Percentiles rank a stretch among this genome's conserved stretches.
Evolutionary conservation across 2,329 filamentous ascomycete genomes (phyloP).

Genomic region (Pyricularia grisea): DNA sequence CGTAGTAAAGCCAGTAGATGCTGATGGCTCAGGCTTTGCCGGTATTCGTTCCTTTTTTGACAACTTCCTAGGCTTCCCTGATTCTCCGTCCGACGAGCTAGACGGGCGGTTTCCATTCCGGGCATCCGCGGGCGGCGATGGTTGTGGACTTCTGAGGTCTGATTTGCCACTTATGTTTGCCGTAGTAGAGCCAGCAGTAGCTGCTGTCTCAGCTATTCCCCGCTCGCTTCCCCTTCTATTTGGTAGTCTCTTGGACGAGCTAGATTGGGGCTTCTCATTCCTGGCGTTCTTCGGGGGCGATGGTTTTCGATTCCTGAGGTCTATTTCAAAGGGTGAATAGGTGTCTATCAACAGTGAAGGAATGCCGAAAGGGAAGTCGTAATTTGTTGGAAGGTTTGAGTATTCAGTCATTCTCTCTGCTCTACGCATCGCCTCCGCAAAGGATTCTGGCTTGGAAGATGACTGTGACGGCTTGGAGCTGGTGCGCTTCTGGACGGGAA

Average conservation of each 20-base stretch:
- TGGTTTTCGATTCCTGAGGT: neutral
- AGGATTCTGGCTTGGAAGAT: neutral
- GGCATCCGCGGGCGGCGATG: too few species aligned
- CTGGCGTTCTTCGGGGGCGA: neutral
- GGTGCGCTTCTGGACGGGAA: neutral
- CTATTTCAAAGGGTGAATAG: neutral
- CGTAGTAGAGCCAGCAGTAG: neutral
- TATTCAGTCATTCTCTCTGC: neutral
- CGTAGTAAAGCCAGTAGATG: neutral
- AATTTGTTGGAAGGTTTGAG: neutral
- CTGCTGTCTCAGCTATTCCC: neutral
- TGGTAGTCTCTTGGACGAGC: neutral
- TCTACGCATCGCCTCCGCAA: neutral
- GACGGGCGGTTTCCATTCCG: too few species aligned
- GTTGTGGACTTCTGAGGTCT: neutral
- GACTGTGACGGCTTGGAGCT: neutral
- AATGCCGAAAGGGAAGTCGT: conserved; percentile 5
- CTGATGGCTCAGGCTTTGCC: neutral
- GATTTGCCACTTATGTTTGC: neutral
- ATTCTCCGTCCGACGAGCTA: too few species aligned
- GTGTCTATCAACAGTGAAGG: conserved; percentile 2
- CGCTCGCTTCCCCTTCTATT: neutral
- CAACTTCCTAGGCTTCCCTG: too few species aligned
- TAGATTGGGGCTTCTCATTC: neutral
- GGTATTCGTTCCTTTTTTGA: too few species aligned